phyloP scores from a whole-genome alignment of 257 asterid species.

The Solanum gracilifrons region DNA sequence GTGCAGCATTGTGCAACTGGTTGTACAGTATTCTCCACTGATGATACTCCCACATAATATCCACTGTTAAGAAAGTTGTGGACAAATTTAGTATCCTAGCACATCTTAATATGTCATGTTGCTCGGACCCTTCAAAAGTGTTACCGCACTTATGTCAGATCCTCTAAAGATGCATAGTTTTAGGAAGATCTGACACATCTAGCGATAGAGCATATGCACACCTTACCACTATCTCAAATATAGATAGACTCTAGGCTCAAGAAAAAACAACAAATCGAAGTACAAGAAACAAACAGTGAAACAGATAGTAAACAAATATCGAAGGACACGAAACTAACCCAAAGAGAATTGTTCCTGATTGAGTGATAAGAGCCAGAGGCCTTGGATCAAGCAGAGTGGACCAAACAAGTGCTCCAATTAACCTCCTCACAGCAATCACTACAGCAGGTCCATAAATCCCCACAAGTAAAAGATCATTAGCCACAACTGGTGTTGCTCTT shows the following conservation, averaged over 20 bases:
- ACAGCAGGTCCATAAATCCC: conserved; percentile 51
- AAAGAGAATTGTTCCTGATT: conserved; percentile 33
- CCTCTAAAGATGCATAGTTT: background rate
- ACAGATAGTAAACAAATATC: background rate
- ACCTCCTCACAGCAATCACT: conserved; percentile 40
- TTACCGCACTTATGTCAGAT: background rate
- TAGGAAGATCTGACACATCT: no score
- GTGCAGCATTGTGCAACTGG: conserved; percentile 49
- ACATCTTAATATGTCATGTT: background rate
- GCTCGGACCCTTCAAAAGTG: background rate
- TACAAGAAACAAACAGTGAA: background rate
- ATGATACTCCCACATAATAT: conserved; percentile 59
- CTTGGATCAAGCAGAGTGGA: conserved; percentile 40
- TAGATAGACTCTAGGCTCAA: no score
- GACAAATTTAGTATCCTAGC: background rate
- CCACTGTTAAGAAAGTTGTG: conserved; percentile 7
- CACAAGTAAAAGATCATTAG: conserved; percentile 30
- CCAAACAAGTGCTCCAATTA: conserved; percentile 47
- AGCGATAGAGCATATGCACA: no score
- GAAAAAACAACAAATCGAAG: no score
- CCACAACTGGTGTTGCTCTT: conserved; percentile 61
- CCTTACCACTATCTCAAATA: no score
- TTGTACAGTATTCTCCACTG: conserved; percentile 29
- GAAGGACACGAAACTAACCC: conserved; percentile 20
- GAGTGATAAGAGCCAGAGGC: conserved; percentile 30